These are phyloP conservation scores for Lathyrus tuberosus DNA, from an alignment of 306 rosid species.

Conservation along the genomic window DNA sequence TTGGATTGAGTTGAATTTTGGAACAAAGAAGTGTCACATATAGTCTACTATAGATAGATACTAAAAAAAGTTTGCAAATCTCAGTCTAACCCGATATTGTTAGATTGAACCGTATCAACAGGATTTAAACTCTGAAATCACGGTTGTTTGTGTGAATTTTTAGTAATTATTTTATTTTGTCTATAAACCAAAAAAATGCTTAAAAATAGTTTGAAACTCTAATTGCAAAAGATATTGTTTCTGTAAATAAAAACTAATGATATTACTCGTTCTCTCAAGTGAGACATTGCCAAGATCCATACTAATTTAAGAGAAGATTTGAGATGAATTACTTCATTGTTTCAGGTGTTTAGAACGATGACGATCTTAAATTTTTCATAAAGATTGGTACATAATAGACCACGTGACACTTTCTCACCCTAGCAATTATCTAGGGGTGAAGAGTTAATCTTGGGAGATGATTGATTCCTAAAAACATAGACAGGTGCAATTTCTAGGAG, in stretches of 20 bases:
- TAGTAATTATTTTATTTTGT: too few species aligned
- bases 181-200: neutral
- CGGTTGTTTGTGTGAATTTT: too few species aligned
- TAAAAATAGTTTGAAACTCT: neutral
- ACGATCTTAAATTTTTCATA: neutral
- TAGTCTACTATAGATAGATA: neutral
- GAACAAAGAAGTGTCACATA: neutral
- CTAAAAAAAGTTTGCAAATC: too few species aligned
- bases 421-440: neutral
- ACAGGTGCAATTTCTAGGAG: constrained; percentile 12
- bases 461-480: constrained; percentile 24
- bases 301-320: too few species aligned
- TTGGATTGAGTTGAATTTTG: neutral
- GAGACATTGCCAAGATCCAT: too few species aligned
- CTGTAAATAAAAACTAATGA: too few species aligned
- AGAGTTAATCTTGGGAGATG: constrained; percentile 19
- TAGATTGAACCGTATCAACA: too few species aligned
- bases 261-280: too few species aligned
- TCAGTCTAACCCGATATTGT: too few species aligned
- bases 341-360: neutral
- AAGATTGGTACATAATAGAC: neutral
- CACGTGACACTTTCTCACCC: neutral
- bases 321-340: neutral
- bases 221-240: neutral
- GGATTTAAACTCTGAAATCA: accelerated